Evolutionary conservation across 176 grass and related monocot species (phyloP).

Genomic region (Triticum aestivum): DNA sequence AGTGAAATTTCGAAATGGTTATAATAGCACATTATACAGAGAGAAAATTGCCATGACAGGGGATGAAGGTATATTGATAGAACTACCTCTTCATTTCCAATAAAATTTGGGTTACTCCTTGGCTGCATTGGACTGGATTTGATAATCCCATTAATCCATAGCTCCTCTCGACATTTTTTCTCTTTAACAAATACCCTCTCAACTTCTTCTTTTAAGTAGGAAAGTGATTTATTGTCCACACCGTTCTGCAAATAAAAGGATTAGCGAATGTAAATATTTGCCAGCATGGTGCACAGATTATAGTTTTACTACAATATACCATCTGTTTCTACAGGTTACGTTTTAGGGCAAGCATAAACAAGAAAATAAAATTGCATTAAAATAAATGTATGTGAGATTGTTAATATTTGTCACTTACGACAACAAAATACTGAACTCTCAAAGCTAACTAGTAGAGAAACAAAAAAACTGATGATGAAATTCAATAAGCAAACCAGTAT

Average conservation of each 20-base stretch:
- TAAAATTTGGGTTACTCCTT: conserved; percentile 60
- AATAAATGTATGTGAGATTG: background rate
- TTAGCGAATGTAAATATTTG: background rate
- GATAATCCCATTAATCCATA: conserved; percentile 79
- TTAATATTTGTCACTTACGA: background rate
- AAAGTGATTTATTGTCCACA: conserved; percentile 51
- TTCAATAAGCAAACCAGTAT: background rate
- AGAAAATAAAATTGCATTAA: background rate
- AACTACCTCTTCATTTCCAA: conserved; percentile 88
- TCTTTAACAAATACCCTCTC: conserved; percentile 69
- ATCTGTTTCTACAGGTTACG: background rate
- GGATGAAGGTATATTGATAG: background rate
- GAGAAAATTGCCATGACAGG: conserved; percentile 11
- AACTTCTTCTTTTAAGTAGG: conserved; percentile 72
- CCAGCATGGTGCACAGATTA: background rate
- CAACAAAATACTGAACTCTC: background rate
- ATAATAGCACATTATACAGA: background rate
- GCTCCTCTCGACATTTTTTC: conserved; percentile 67
- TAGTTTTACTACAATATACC: conserved; percentile 6
- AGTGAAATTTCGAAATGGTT: conserved; percentile 25
- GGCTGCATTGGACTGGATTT: conserved; percentile 59
- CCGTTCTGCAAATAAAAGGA: conserved; percentile 44
- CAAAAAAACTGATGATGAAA: background rate
- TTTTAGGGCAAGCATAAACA: background rate
- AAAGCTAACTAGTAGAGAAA: background rate